Base-by-base conservation (phyloP, 805 yeast species). In the Candida succiphila region DNA sequence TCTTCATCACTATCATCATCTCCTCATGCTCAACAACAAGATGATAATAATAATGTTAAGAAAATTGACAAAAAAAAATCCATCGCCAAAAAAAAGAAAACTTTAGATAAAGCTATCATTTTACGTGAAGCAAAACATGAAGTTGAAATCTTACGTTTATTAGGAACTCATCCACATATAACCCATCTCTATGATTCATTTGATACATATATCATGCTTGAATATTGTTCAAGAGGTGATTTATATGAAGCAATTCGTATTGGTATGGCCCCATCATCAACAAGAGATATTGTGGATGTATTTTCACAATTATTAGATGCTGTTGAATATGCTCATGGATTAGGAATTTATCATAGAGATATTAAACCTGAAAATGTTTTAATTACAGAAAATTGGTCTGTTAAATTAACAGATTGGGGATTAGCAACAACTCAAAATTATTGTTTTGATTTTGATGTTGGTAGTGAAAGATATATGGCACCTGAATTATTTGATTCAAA, bases 401-500 rank as follows among this genome's bases (percentile, higher is more conserved):
- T 72, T 38, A 72, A 70, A 43, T 52, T 72, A 25, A 70, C 78
- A 34, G 78, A 72, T 52, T 72, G 75, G 67, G 78, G 78, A 2
- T 57, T 72, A 41, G 77, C 78, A 2, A 70, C 78, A 4, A 69
- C 71, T 21, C 52, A 58, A 22, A 60, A 61, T 30, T 56, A 60
- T 30, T 77, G 84, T 45, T 58, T 72, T 24, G 87, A 85, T 48
- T 82, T 86, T 52, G 94, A 84, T 40, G 82, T 85, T 37, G 96
- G 96, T 17, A 75, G 85, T 35, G 95, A 85, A 57, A 67, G 94
- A 40, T 87, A 87, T 56, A 87, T 87, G 96, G 94, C 96, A 1
- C 96, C 96, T 1, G 96, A 87, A 51, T 59, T 86, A 37, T 78
- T 86, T 50, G 94, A 86, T 35, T 49, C 52, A 37, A 44, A 54